Evolutionary conservation across 164 flowering plant genomes (phyloP).

Genomic region (Macadamia tetraphylla): DNA sequence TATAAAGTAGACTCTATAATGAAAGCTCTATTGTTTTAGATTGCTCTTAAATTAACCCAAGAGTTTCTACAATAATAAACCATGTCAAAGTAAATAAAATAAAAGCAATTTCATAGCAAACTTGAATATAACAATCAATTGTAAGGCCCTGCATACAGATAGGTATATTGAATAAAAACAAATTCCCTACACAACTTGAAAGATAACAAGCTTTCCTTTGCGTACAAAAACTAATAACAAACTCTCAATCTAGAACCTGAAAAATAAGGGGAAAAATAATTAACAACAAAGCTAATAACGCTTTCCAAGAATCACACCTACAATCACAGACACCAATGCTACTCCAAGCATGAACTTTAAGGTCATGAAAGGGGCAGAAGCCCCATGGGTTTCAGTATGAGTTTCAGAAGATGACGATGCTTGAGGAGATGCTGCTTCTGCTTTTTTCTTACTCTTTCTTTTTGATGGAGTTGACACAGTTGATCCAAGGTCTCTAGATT

Average conservation of each 20-base stretch:
- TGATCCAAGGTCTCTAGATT: constrained; percentile 69
- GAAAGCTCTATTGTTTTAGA: no score
- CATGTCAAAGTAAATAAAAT: no score
- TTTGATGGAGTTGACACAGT: constrained; percentile 49
- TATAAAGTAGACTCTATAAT: no score
- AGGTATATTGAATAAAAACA: no score
- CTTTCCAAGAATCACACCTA: constrained; percentile 88
- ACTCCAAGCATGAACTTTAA: constrained; percentile 64
- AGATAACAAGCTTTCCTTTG: constrained; percentile 9
- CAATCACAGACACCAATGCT: constrained; percentile 67
- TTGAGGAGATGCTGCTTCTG: constrained; percentile 45
- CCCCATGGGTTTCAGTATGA: constrained; percentile 19
- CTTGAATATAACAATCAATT: no score
- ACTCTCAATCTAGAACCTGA: neutral
- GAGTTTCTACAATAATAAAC: no score
- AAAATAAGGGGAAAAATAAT: neutral
- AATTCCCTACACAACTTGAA: no score
- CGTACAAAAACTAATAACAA: constrained; percentile 9
- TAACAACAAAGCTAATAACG: constrained; percentile 35
- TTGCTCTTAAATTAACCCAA: no score
- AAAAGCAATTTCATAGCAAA: no score
- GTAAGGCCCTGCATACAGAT: no score
- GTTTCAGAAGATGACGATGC: constrained; percentile 28
- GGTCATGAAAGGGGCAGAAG: constrained; percentile 33
- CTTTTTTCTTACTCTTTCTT: constrained; percentile 68